phyloP scores from a whole-genome alignment of 495 filamentous ascomycete genomes.

The Trichoderma orchidacearum region DNA sequence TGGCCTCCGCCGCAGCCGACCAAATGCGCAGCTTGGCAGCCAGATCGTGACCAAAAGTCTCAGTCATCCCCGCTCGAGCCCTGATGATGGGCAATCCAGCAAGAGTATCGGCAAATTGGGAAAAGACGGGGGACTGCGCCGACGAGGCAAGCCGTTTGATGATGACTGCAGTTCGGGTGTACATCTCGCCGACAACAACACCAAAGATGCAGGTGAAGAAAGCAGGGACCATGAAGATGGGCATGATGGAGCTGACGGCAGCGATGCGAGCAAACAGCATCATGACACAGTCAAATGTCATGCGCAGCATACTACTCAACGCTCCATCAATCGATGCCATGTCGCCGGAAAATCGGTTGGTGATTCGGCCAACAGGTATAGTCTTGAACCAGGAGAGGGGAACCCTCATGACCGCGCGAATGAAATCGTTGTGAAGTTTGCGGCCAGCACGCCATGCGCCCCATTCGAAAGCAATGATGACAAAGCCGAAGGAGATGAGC shows the following conservation, averaged over 20 bases:
- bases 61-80: slow-evolving; percentile 28
- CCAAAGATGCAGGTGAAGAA: slow-evolving; percentile 25
- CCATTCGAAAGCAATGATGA: slow-evolving; percentile 19
- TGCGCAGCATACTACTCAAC: slow-evolving; percentile 24
- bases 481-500: slow-evolving; percentile 14
- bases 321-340: slow-evolving; percentile 25
- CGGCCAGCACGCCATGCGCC: slow-evolving; percentile 33
- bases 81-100: slow-evolving; percentile 34
- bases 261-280: slow-evolving; percentile 27
- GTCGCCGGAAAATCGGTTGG: slow-evolving; percentile 43
- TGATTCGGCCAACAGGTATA: slow-evolving; percentile 38
- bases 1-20: slow-evolving; percentile 24
- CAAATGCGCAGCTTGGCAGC: slow-evolving; percentile 26
- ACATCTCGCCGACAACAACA: slow-evolving; percentile 32
- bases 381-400: slow-evolving; percentile 42
- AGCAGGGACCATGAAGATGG: slow-evolving; percentile 32
- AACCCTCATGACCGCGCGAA: slow-evolving; percentile 31
- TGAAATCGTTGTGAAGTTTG: slow-evolving; percentile 27
- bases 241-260: slow-evolving; percentile 34
- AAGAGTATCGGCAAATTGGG: slow-evolving; percentile 36
- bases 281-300: slow-evolving; percentile 19
- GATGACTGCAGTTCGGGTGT: slow-evolving; percentile 31
- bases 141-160: slow-evolving; percentile 28
- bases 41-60: slow-evolving; percentile 25
- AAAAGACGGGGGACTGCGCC: slow-evolving; percentile 34